phyloP scores from a whole-genome alignment of 495 filamentous ascomycete genomes.

The Penicillium longicatenatum region DNA sequence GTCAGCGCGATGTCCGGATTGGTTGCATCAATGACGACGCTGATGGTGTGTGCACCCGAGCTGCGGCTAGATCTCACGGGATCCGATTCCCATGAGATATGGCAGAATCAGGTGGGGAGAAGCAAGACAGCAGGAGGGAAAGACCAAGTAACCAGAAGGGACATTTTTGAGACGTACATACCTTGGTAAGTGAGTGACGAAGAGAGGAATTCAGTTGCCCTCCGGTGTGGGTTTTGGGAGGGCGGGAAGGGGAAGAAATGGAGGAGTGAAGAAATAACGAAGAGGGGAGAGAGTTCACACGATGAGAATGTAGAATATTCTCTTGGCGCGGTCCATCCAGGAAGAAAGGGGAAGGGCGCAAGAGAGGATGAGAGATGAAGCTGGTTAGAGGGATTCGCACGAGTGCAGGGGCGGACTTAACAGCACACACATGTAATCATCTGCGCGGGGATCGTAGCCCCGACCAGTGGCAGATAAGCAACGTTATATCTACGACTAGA shows the following conservation, averaged over 20 bases:
- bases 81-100: slow-evolving; percentile 5
- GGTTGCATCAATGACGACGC: slow-evolving; percentile 27
- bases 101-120: background rate
- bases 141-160: background rate
- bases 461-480: slow-evolving; percentile 22
- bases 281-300: slow-evolving; percentile 10
- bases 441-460: slow-evolving; percentile 24
- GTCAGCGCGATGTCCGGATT: slow-evolving; percentile 27
- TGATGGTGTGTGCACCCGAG: slow-evolving; percentile 25
- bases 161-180: slow-evolving; percentile 16
- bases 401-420: slow-evolving; percentile 15
- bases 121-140: slow-evolving; percentile 3
- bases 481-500: background rate
- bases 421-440: slow-evolving; percentile 18
- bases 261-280: slow-evolving; percentile 12
- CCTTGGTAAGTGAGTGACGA: slow-evolving; percentile 38
- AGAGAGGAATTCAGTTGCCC: slow-evolving; percentile 15
- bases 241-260: slow-evolving; percentile 15
- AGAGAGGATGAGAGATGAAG: slow-evolving; percentile 9
- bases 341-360: slow-evolving; percentile 12
- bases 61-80: slow-evolving; percentile 18
- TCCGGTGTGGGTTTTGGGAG: slow-evolving; percentile 21
- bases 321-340: slow-evolving; percentile 23
- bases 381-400: slow-evolving; percentile 1
- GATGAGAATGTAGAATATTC: slow-evolving; percentile 13